Evolutionary conservation across 306 rosid genomes (phyloP), one percentile per base, ranked within the genome.

Genomic region (Albizia julibrissin): DNA sequence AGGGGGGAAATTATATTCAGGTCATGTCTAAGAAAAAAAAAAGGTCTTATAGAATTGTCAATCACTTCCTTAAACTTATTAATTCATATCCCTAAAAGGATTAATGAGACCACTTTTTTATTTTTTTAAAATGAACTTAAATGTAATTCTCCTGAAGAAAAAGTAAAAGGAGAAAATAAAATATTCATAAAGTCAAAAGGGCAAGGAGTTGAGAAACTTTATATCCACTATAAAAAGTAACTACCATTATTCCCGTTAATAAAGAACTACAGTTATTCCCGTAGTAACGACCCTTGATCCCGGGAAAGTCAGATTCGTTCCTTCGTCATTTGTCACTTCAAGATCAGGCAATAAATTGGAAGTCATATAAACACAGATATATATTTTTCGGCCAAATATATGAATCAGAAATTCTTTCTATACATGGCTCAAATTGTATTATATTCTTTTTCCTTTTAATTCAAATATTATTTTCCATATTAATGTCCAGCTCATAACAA

Each of bases 301-400:
- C 85, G 66, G 76, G 24, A 77, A 85, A 77, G 89, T 87, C 82
- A 40, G 84, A 56, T 19, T 69, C 37, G 76, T 84, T 86, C 52
- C 2, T 46, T 46, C 56, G 77, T 47, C 84, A 52, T 3, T 66
- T 39, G 59, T 67, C 76, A 40, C 39, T 21, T 3, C 26, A 6
- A 18, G 5, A 42, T 26, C 22, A 29, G 1, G 62, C 78, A 18
- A 3, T 1, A 69, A 81, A 42, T 37, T 69, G 77, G 46, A 70
- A 16, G 46, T 34, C 26, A 39, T 24, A 58, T 22, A 11, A 10
- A 59, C 33, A 59, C 33, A 59, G 11, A 2, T 8, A 8, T 21
- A 18, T n/a, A 39, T 10, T 1, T 13, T 10, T 8, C 5, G 52
- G 52, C 6, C 52, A 46, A 46, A 61, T 65, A 5, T 22, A 26